These are phyloP conservation scores for Cordyceps militaris DNA, from an alignment of 2,329 filamentous ascomycete species.

Conservation along the genomic window DNA sequence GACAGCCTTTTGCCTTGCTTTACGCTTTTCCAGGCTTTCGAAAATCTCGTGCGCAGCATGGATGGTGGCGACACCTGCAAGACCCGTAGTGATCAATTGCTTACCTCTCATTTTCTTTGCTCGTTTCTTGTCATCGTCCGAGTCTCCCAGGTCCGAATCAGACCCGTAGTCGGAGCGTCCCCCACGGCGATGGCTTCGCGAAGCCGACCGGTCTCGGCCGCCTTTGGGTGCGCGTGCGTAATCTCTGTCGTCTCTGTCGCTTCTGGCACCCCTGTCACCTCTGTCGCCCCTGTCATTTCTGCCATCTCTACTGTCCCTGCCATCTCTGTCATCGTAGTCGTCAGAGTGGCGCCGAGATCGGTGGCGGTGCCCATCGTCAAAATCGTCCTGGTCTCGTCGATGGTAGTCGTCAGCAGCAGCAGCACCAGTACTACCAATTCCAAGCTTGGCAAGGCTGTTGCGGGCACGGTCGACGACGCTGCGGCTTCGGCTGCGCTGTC, in stretches of 20 bases:
- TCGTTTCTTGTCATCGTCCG: conserved; percentile 48
- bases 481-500: conserved; percentile 48
- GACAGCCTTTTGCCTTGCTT: conserved; percentile 46
- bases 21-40: conserved; percentile 50
- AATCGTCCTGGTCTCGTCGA: conserved; percentile 38
- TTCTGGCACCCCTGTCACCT: conserved; percentile 31
- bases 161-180: conserved; percentile 40
- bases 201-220: not conserved
- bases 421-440: conserved; percentile 45
- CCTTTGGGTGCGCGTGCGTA: conserved; percentile 28
- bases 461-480: conserved; percentile 58
- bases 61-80: conserved; percentile 53
- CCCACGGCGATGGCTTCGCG: conserved; percentile 7
- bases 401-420: conserved; percentile 30
- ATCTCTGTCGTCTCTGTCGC: conserved; percentile 31
- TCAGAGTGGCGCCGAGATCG: conserved; percentile 35
- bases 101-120: conserved; percentile 55
- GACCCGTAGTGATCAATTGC: conserved; percentile 49
- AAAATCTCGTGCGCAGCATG: conserved; percentile 54
- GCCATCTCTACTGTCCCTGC: conserved; percentile 32
- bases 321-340: conserved; percentile 31
- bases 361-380: conserved; percentile 32
- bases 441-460: conserved; percentile 54
- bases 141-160: conserved; percentile 50
- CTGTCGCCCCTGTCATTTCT: conserved; percentile 28